These are phyloP conservation scores for Sclerotinia nivalis DNA, from an alignment of 2,329 filamentous ascomycete species.

Conservation along the genomic window DNA sequence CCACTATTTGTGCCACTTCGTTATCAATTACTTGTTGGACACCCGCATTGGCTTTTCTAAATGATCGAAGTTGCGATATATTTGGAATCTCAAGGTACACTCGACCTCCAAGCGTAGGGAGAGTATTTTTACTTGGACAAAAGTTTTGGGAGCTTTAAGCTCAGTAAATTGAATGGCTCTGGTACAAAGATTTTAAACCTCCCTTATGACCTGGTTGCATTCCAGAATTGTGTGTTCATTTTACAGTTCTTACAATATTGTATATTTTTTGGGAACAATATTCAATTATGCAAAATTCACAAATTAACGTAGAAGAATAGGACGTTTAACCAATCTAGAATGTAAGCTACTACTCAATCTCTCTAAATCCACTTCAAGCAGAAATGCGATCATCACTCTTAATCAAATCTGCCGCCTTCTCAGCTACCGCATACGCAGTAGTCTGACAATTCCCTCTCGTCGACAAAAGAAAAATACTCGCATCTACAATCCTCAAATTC, in stretches of 20 bases:
- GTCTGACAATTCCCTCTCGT: background rate
- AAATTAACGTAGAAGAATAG: background rate
- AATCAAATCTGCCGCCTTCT: background rate
- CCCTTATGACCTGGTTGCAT: background rate
- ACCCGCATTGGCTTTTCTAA: slow-evolving; percentile 45
- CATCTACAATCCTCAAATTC: background rate
- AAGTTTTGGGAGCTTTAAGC: background rate
- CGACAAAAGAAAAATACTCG: background rate
- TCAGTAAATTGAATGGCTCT: background rate
- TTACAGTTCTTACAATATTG: background rate
- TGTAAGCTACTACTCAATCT: background rate
- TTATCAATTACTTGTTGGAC: slow-evolving; percentile 52
- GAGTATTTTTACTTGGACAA: background rate
- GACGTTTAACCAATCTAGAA: background rate
- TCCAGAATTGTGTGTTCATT: background rate
- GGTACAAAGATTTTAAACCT: background rate
- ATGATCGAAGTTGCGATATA: background rate
- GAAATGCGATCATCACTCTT: too few relatives aligned
- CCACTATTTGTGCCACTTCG: slow-evolving; percentile 51
- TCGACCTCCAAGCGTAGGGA: background rate
- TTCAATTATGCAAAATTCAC: background rate
- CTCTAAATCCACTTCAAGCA: background rate
- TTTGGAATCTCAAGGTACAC: background rate
- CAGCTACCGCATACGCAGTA: background rate
- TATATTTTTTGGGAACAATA: background rate